Conservation (phyloP, 495 filamentous ascomycete genomes). For the Massariosphaeria phaeospora region DNA sequence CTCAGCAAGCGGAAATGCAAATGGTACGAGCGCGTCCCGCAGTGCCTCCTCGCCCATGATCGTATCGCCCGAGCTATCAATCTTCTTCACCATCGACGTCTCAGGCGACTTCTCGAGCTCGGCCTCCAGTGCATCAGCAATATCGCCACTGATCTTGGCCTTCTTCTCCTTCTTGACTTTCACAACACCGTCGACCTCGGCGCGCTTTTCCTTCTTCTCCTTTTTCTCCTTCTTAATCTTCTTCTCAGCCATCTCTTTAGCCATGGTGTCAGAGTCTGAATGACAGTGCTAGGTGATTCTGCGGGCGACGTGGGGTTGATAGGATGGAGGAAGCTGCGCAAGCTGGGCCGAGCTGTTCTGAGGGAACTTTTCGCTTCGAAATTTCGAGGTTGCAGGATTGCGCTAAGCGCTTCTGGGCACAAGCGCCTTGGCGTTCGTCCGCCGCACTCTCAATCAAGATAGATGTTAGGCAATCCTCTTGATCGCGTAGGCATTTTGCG, state of each 20-base stretch:
- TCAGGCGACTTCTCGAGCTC: conserved; percentile 16
- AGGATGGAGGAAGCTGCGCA: background rate
- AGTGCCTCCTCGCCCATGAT: conserved; percentile 34
- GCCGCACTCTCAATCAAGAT: no score
- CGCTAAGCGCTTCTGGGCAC: no score
- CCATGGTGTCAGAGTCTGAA: conserved; percentile 38
- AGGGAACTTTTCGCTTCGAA: conserved; percentile 3
- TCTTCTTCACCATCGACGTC: background rate
- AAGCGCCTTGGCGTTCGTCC: background rate
- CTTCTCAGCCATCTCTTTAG: conserved; percentile 36
- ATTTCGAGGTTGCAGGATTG: background rate
- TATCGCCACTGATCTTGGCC: conserved; percentile 14
- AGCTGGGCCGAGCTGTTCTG: background rate
- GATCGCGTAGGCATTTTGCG: no score
- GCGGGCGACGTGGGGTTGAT: background rate
- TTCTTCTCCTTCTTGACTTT: conserved; percentile 47
- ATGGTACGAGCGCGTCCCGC: conserved; percentile 77
- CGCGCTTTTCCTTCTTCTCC: conserved; percentile 75
- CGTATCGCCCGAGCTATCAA: conserved; percentile 34
- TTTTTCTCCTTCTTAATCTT: conserved; percentile 43
- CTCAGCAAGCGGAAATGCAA: conserved; percentile 83
- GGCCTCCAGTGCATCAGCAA: conserved; percentile 19
- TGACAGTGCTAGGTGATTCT: background rate
- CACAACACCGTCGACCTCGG: conserved; percentile 70
- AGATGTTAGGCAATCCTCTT: no score